These are phyloP conservation scores for Aspergillus novofumigatus DNA, from an alignment of 2,329 filamentous ascomycete genomes.

Conservation along the genomic window DNA sequence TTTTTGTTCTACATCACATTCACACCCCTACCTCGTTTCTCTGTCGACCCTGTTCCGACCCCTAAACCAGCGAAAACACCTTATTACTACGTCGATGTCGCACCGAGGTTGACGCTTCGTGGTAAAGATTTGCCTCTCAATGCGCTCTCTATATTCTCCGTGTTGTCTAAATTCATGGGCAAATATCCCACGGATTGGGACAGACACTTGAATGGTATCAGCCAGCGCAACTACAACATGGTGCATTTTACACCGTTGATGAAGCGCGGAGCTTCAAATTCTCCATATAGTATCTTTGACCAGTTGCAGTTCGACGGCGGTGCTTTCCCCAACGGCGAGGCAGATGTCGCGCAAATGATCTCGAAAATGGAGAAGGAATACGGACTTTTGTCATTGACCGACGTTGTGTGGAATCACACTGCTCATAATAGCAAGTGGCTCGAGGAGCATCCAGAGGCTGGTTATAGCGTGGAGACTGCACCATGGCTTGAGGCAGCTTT, in stretches of 20 bases:
- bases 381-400: slow-evolving; percentile 81
- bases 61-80: slow-evolving; percentile 63
- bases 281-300: slow-evolving; percentile 93
- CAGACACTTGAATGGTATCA: slow-evolving; percentile 80
- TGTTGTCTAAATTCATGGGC: slow-evolving; percentile 98
- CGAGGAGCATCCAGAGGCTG: slow-evolving; percentile 87
- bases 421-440: slow-evolving; percentile 95
- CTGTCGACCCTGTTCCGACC: slow-evolving; percentile 50
- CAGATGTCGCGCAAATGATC: slow-evolving; percentile 73
- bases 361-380: slow-evolving; percentile 78
- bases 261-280: slow-evolving; percentile 83
- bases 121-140: slow-evolving; percentile 73
- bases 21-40: slow-evolving; percentile 75
- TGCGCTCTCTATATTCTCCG: slow-evolving; percentile 84
- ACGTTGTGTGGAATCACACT: slow-evolving; percentile 97
- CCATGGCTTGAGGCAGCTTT: slow-evolving; percentile 66
- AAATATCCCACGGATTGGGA: slow-evolving; percentile 88
- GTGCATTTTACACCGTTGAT: slow-evolving; percentile 96
- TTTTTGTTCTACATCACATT: slow-evolving; percentile 96
- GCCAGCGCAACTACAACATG: slow-evolving; percentile 95
- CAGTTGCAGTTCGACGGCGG: slow-evolving; percentile 80
- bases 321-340: slow-evolving; percentile 79
- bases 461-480: slow-evolving; percentile 89
- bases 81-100: slow-evolving; percentile 89
- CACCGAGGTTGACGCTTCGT: slow-evolving; percentile 72